Base-by-base conservation (phyloP, 345 rosid genomes). In the Lepidium africanum region DNA sequence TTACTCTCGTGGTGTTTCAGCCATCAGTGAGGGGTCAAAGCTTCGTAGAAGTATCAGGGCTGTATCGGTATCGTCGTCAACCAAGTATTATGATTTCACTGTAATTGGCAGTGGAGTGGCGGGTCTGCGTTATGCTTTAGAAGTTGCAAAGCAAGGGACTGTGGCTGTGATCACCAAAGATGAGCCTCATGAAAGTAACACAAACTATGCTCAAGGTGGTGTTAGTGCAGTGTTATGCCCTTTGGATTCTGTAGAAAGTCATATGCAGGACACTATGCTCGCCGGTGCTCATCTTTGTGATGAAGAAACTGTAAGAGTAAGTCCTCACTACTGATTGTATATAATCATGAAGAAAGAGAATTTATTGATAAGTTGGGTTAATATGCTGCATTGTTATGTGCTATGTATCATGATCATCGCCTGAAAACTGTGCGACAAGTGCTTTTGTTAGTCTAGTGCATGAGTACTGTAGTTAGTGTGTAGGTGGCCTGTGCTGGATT, bases 81-180 rank as follows among this genome's bases (percentile, higher is more conserved):
- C 91, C 32, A 91, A 82, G 73, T 87, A 76, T 67, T 91, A 85
- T 71, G 99, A 94, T 84, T 94, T 88, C 81, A 77, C 85, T 32
- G 88, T 94, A 43, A 89, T 94, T 73, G 97, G 99, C 36, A 94
- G 99, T 74, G 99, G 99, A 63, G 84, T 94, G 70, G 99, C 99
- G 15, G 99, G 99, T 58, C 89, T 93, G 11, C 84, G 99, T 63
- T 88, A 91, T 38, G 97, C 96, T 39, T 88, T 93, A 55, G 97
- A 93, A 73, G 97, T 93, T 74, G 92, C 99, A 40, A 87, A 88
- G 72, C 81, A 78, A 74, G 99, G 99, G 65, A 79, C 95, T 10
- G 99, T 91, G 19, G 97, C 97, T 0, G 88, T 94, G 59, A 91
- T 91, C 46, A 94, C 97, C 8, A 91, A 91, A 84, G 99, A 91